Evolutionary conservation across 495 filamentous ascomycete species (phyloP).

Genomic region (Cryomyces antarcticus): DNA sequence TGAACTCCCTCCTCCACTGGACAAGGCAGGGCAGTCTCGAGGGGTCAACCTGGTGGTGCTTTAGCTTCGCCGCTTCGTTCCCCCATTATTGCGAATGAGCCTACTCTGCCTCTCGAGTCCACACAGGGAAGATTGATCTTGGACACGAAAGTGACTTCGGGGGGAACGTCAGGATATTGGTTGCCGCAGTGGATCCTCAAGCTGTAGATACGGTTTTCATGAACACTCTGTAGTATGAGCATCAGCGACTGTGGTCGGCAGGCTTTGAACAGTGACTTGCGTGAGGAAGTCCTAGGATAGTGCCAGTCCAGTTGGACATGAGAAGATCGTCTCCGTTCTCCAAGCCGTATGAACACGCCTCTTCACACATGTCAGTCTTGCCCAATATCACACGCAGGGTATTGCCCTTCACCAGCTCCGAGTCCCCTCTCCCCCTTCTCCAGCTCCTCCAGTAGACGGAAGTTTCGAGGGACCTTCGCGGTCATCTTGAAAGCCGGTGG

Average conservation of each 20-base stretch:
- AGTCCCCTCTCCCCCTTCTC: constrained; percentile 98
- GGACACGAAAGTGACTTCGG: constrained; percentile 73
- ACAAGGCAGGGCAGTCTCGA: constrained; percentile 61
- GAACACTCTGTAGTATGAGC: constrained; percentile 43
- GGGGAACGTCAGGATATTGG: constrained; percentile 74
- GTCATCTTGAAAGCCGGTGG: constrained; percentile 27
- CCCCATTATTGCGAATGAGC: neutral
- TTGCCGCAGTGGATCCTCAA: constrained; percentile 91
- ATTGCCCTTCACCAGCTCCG: constrained; percentile 49
- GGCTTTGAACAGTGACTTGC: constrained; percentile 29
- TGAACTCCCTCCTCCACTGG: constrained; percentile 74
- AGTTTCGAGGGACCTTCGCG: constrained; percentile 86
- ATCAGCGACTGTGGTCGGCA: neutral
- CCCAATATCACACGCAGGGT: neutral
- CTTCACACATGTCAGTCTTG: constrained; percentile 22
- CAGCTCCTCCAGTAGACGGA: constrained; percentile 86
- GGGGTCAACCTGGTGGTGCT: constrained; percentile 49
- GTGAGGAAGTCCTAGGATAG: constrained; percentile 90
- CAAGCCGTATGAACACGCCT: constrained; percentile 92
- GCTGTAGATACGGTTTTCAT: constrained; percentile 97
- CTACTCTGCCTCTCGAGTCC: constrained; percentile 51
- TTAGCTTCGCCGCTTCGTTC: neutral
- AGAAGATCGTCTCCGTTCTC: constrained; percentile 86
- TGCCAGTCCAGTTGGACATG: constrained; percentile 98
- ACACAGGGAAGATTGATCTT: constrained; percentile 93